Evolutionary conservation across 1,284 basidiomycete genomes (phyloP), one percentile per base, ranked within the genome.

Genomic region (Afroboletus lepidellus): DNA sequence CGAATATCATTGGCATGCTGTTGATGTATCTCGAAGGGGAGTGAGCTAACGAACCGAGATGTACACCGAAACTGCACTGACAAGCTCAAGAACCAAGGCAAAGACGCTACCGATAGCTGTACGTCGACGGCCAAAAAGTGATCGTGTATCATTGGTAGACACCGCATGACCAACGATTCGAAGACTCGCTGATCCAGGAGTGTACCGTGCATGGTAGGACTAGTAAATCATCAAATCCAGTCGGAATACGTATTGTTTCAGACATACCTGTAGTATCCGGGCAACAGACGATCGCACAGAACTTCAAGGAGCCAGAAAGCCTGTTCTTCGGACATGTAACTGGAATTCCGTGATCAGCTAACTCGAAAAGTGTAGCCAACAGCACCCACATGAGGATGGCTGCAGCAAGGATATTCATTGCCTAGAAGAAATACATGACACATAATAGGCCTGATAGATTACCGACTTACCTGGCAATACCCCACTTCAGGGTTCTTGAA

Each of bases 241-340:
- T 41, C n/a, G 36, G 34, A 32, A 39, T 25, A n/a, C 9, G 51
- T 49, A 8, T n/a, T 15, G 16, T n/a, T 33, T 27, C 11, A 55
- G 21, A 72, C 81, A 53, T 50, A 92, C 91, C 92, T 92, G 69
- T 98, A 99, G 73, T 99, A 99, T 18, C 97, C 97, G 1, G 97
- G 97, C 20, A 99, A 75, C 33, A 99, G 83, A 33, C 95, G 83
- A 62, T 97, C 94, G 64, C 97, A 99, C 5, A 99, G 78, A 2
- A 98, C 93, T 66, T 97, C 93, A 9, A 99, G 81, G 5, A 98
- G 76, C 94, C 95, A 99, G 72, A 99, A 99, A 27, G 94, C 90
- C 72, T 99, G 97, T 67, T 99, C 97, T 73, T 99, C 97, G 12
- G 94, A 97, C 92, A 97, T 94, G 71, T 98, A 99, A 61, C 92